Evolutionary conservation across 805 yeast species (phyloP), one percentile per base, ranked within the genome.

Genomic region (Kazachstania psychrophila): DNA sequence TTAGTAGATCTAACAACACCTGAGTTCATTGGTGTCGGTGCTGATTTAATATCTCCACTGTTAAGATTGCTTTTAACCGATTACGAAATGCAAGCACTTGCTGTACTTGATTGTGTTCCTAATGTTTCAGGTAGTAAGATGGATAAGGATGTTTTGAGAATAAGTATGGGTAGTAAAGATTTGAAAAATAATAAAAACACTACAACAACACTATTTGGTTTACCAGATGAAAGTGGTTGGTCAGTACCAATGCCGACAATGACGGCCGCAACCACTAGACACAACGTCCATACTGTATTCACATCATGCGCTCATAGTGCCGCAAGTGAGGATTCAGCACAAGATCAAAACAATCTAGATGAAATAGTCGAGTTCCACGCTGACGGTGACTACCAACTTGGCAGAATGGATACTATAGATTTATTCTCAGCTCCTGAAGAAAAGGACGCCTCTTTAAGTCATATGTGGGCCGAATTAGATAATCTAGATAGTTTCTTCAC

Each of bases 141-240:
- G 61, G 98, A 92, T 55, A 82, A 85, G 50, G 96, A 88, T 52
- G 88, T 89, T 14, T 67, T 92, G 48, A 70, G 96, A 56, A 84
- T 92, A 78, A 81, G 94, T 47, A 72, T 89, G 52, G 96, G 96
- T 9, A 86, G 83, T 46, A 66, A 78, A 11, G 73, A 84, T 7
- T 68, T 82, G 47, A 75, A 81, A 48, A 83, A 80, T 44, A 94
- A 84, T 45, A 82, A 80, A 52, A 95, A 83, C 46, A 78, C 75
- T 47, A 79, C 92, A 3, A 87, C 92, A 0, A 86, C 96, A 0
- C 64, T 92, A 38, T 94, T 87, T 64, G 98, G 98, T 12, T 78
- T 89, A 17, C 97, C 98, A 0, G 66, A 61, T 20, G 95, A 84
- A 10, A 77, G 81, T 51, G 99, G 99, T 1, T 92, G 99, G 99